Base-by-base conservation (phyloP, 768 basidiomycete species). In the Dendrothele bispora region DNA sequence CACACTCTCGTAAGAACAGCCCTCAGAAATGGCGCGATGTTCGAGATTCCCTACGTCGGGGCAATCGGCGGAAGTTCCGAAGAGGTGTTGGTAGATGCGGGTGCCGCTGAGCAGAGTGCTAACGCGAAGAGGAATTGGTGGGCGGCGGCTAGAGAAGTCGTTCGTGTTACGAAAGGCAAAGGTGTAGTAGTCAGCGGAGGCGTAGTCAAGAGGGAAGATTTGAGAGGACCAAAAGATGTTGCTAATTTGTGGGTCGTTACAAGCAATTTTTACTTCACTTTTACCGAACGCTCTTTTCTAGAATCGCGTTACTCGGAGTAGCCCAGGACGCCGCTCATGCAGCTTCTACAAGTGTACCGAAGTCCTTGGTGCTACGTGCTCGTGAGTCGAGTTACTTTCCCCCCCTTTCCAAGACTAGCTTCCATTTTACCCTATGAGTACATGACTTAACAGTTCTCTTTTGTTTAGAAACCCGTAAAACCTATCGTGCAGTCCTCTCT, bases 1-100 rank as follows among this genome's bases (percentile, higher is more conserved):
- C 90, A 91, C 58, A 92, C 91, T 0, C 72, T 91, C 39, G 78
- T 93, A 26, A 81, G 88, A 36, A 85, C 86, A 0, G 89, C 92
- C 1, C 72, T 90, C 21, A 85, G 84, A 55, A 89, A 90, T 52
- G 91, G 91, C 7, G 85, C 84, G 0, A 84, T 84, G 0, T 92
- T 95, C 57, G 91, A 93, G 64, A 78, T 94, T 38, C 76, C 74
- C 53, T 93, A 92, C 51, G 82, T 80, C 0, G 86, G 87, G 12
- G 86, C 88, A 1, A 64, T 93, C 0, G 82, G 83, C 1, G 83
- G 79, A 1, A 82, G 83, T 39, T 72, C 75, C 17, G 81, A 83
- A 38, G 49, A 72, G 0, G 55, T 69, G 17, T 62, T 80, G 10
- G 55, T 66, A 3, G 66, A 71, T 14, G 72, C 77, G 11, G 75